These are phyloP conservation scores for Aureobasidium zeae DNA, from an alignment of 2,329 filamentous ascomycete genomes.

Conservation along the genomic window DNA sequence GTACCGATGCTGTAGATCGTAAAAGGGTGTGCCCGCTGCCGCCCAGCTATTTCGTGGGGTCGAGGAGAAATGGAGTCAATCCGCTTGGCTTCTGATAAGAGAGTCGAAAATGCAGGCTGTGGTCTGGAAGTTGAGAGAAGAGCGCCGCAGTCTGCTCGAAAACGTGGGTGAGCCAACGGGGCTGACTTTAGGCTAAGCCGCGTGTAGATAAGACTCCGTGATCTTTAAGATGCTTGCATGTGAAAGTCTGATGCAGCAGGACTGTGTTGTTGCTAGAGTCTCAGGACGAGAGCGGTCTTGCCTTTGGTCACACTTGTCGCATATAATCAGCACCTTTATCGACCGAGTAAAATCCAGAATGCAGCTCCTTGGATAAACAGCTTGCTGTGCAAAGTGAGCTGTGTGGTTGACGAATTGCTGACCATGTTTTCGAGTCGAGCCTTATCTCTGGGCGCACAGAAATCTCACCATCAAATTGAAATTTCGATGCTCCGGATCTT, in stretches of 20 bases:
- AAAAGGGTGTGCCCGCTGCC: too few species aligned
- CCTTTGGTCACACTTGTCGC: not conserved
- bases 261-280: not conserved
- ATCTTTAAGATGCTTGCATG: conserved; percentile 6
- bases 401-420: conserved; percentile 3
- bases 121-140: not conserved
- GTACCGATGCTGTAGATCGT: conserved; percentile 13
- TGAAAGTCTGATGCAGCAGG: not conserved
- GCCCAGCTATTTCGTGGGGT: conserved; percentile 11
- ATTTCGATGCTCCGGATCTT: too few species aligned
- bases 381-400: not conserved
- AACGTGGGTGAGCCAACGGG: conserved; percentile 12
- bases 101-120: not conserved
- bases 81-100: conserved; percentile 14
- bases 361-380: not conserved
- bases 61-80: conserved; percentile 1
- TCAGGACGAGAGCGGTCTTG: not conserved
- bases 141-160: conserved; percentile 9
- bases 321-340: not conserved
- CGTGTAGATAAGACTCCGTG: conserved; percentile 9
- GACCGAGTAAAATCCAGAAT: not conserved
- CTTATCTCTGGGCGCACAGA: conserved; percentile 15
- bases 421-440: not conserved
- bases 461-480: conserved; percentile 9
- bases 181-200: conserved; percentile 13